phyloP scores from a whole-genome alignment of 129 eudicot genomes.

The Helichrysum umbraculigerum region DNA sequence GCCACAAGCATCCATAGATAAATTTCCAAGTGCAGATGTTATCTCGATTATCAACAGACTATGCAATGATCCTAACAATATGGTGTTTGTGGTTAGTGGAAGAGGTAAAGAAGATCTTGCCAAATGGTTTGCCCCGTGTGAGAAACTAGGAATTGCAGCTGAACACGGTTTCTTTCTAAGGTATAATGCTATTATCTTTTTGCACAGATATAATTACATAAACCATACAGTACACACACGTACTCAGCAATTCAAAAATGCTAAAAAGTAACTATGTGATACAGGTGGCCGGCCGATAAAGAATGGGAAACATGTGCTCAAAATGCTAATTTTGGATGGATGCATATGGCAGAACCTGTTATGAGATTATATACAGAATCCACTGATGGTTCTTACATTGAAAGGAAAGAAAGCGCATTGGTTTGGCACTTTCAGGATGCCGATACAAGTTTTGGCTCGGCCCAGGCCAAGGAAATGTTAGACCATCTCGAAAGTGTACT shows the following conservation, averaged over 20 bases:
- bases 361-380: slow-evolving; percentile 56
- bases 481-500: slow-evolving; percentile 71
- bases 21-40: slow-evolving; percentile 39
- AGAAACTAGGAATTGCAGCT: slow-evolving; percentile 54
- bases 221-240: not conserved
- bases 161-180: slow-evolving; percentile 64
- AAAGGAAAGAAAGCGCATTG: slow-evolving; percentile 57
- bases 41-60: slow-evolving; percentile 42
- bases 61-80: slow-evolving; percentile 46
- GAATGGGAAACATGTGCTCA: slow-evolving; percentile 56
- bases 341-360: slow-evolving; percentile 64
- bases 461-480: slow-evolving; percentile 60
- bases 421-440: slow-evolving; percentile 66
- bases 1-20: slow-evolving; percentile 44
- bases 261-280: slow-evolving; percentile 12
- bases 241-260: not conserved
- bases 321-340: slow-evolving; percentile 48
- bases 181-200: slow-evolving; percentile 20
- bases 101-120: slow-evolving; percentile 50
- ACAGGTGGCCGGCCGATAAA: slow-evolving; percentile 48
- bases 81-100: slow-evolving; percentile 57
- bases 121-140: slow-evolving; percentile 53
- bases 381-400: slow-evolving; percentile 59
- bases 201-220: not conserved
- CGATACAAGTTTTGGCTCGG: slow-evolving; percentile 52